Evolutionary conservation across 2,329 filamentous ascomycete species (phyloP), one percentile per base, ranked within the genome.

Genomic region (Fusarium sp.): DNA sequence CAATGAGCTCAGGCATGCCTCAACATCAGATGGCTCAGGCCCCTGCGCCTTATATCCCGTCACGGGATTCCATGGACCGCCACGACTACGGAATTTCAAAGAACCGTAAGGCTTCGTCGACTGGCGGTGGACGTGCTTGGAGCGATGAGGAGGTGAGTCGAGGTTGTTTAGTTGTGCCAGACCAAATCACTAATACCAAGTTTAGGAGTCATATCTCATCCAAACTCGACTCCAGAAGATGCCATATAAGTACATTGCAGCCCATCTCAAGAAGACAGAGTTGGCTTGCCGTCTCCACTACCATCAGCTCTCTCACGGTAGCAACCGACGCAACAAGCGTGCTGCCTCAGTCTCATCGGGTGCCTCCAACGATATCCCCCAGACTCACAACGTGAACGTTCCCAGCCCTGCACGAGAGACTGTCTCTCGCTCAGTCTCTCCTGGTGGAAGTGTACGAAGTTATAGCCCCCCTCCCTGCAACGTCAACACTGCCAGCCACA

Each of bases 231-330:
- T 93, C 77, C 92, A 95, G 78, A 95, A 95, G 84, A 94, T 95
- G 90, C 93, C 93, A 1, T 96, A 96, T 83, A 96, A 95, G 86
- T 93, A 95, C 80, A 96, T 96, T 79, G 93, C 93, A 65, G 89
- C 91, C 65, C 92, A 95, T 76, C 85, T 96, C 75, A 94, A 94
- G 83, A 97, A 96, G 86, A 96, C 93, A 1, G 93, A 96, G 84
- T 86, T 96, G 66, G 93, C 93, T 52, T 97, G 93, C 83, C 93
- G 94, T 71, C 88, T 97, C 70, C 94, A 96, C 82, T 95, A 94
- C 80, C 93, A 97, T 79, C 93, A 96, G 79, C 88, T 96, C 71
- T 94, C 92, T 72, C 93, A 94, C 80, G 93, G 93, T 65, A 93
- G 89, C 84, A 93, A 93, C 83, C 91, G 93, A 76, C 92, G 93